phyloP scores from a whole-genome alignment of 805 yeast genomes.

The Metschnikowia chrysomelidarum region DNA sequence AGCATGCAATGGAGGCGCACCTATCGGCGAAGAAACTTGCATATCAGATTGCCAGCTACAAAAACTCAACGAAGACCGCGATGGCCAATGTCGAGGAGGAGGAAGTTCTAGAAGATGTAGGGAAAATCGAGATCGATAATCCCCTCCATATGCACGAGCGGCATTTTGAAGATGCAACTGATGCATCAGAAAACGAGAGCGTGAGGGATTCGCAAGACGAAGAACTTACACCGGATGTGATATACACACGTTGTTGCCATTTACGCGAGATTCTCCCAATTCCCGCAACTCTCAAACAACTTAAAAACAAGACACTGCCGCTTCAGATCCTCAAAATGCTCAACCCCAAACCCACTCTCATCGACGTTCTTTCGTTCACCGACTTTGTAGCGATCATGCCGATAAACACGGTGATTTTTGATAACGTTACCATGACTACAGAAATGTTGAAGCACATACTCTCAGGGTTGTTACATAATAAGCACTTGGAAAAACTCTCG shows the following conservation, averaged over 20 bases:
- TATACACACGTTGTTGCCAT: slow-evolving; percentile 51
- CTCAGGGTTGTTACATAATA: slow-evolving; percentile 44
- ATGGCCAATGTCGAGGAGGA: slow-evolving; percentile 19
- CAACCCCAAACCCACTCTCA: slow-evolving; percentile 57
- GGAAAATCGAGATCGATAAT: slow-evolving; percentile 57
- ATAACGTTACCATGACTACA: slow-evolving; percentile 52
- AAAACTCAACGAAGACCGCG: slow-evolving; percentile 12
- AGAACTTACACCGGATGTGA: slow-evolving; percentile 43
- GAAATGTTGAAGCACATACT: slow-evolving; percentile 52
- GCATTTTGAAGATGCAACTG: slow-evolving; percentile 33
- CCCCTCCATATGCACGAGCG: slow-evolving; percentile 65
- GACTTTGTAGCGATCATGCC: slow-evolving; percentile 58
- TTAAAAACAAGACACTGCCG: slow-evolving; percentile 50
- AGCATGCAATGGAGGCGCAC: slow-evolving; percentile 77
- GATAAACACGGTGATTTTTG: slow-evolving; percentile 53
- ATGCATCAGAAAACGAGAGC: slow-evolving; percentile 2
- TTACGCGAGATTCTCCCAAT: slow-evolving; percentile 49
- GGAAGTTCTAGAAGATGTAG: slow-evolving; percentile 18
- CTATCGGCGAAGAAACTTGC: slow-evolving; percentile 68
- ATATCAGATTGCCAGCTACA: slow-evolving; percentile 55
- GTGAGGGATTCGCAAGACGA: slow-evolving; percentile 14
- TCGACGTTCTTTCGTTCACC: slow-evolving; percentile 55
- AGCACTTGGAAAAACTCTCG: slow-evolving; percentile 49
- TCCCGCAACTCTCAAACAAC: slow-evolving; percentile 52
- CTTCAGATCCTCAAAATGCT: slow-evolving; percentile 53